These are phyloP conservation scores for Cutaneotrichosporon mucoides DNA, from an alignment of 1,284 basidiomycete genomes.

Conservation along the genomic window DNA sequence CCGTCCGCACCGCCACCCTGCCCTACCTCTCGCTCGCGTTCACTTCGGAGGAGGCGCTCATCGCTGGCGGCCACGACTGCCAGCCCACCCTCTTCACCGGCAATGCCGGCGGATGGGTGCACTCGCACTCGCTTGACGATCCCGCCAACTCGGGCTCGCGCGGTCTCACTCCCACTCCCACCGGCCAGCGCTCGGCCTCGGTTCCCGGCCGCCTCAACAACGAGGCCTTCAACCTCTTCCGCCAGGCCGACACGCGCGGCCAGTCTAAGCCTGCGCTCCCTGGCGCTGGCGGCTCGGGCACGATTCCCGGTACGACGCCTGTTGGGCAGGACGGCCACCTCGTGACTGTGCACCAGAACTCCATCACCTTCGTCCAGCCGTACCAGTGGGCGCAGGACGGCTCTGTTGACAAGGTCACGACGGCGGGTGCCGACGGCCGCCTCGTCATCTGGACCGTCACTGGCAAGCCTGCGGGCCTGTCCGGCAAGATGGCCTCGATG, in stretches of 20 bases:
- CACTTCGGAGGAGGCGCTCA: conserved; percentile 70
- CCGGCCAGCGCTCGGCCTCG: conserved; percentile 44
- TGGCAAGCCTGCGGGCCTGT: conserved; percentile 24
- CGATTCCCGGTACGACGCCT: conserved; percentile 38
- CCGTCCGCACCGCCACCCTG: conserved; percentile 68
- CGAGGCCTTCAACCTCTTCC: conserved; percentile 93
- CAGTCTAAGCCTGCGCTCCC: conserved; percentile 51
- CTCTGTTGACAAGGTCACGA: conserved; percentile 72
- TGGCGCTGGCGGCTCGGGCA: conserved; percentile 20
- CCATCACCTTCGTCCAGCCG: conserved; percentile 83
- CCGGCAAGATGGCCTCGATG: conserved; percentile 24
- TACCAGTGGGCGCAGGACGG: conserved; percentile 63
- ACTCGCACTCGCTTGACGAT: conserved; percentile 79
- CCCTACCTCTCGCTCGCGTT: conserved; percentile 80
- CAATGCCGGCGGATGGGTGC: conserved; percentile 65
- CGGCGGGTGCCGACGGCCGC: conserved; percentile 91
- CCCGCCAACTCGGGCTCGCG: conserved; percentile 39
- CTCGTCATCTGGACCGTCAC: conserved; percentile 83
- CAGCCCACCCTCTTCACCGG: conserved; percentile 86
- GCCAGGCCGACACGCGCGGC: conserved; percentile 85
- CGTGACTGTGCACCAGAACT: conserved; percentile 92
- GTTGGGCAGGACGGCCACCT: conserved; percentile 59
- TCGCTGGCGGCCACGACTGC: conserved; percentile 97
- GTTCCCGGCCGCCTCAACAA: conserved; percentile 77
- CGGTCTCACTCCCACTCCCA: conserved; percentile 36